A percentile compares a stretch with the other conserved stretches of the same genome.
Evolutionary conservation across 2,329 filamentous ascomycete genomes (phyloP).

Genomic region (Fusarium cyanostomum): DNA sequence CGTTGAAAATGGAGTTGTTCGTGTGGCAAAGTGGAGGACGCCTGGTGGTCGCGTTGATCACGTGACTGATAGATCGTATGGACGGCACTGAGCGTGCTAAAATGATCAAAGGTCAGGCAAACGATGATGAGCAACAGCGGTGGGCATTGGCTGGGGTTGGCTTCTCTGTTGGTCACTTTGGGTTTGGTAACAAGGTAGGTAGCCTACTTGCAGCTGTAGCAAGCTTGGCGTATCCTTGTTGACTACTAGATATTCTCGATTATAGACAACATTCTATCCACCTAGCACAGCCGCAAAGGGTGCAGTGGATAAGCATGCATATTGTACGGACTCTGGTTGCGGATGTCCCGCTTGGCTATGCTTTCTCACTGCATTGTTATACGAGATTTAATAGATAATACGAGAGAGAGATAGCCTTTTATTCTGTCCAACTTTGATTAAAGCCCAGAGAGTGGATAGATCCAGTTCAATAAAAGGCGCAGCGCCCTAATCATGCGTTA

Average conservation of each 20-base stretch:
- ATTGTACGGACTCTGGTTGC: neutral
- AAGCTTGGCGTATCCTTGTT: too few relatives aligned
- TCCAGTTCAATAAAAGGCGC: too few relatives aligned
- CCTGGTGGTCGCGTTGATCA: too few relatives aligned
- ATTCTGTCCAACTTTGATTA: too few relatives aligned
- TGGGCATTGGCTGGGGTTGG: neutral
- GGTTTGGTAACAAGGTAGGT: neutral
- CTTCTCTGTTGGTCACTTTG: neutral
- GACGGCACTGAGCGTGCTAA: too few relatives aligned
- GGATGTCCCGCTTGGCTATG: neutral
- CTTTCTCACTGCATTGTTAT: neutral
- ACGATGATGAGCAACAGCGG: too few relatives aligned
- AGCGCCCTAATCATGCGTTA: too few relatives aligned
- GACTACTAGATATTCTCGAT: neutral
- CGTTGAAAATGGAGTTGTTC: neutral
- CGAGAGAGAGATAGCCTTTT: too few relatives aligned
- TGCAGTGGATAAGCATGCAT: neutral
- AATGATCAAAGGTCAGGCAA: too few relatives aligned
- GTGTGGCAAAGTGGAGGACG: neutral
- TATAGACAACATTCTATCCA: constrained; percentile 3
- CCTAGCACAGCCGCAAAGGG: neutral
- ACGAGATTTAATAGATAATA: neutral
- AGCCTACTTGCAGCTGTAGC: too few relatives aligned
- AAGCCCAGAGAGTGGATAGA: too few relatives aligned
- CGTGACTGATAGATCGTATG: too few relatives aligned